Conservation (phyloP, 2,329 filamentous ascomycete genomes). For the Exophiala mesophila region DNA sequence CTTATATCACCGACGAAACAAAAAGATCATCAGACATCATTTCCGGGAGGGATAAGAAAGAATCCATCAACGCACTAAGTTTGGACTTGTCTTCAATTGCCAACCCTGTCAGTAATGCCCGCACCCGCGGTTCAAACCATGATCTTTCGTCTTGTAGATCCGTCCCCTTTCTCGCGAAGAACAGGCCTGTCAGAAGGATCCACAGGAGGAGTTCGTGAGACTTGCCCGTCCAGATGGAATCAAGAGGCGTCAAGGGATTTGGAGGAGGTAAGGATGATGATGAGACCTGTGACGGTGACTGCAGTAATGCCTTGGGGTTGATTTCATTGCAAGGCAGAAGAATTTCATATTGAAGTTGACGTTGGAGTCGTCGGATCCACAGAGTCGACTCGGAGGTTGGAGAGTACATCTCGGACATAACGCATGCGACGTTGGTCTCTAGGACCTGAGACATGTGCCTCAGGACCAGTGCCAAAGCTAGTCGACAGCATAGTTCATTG, state of each 20-base stretch:
- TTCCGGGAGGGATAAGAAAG: constrained; percentile 9
- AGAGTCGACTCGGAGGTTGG: neutral
- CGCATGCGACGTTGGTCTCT: neutral
- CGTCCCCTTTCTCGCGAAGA: neutral
- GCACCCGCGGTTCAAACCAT: constrained; percentile 8
- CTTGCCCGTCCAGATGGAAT: constrained; percentile 9
- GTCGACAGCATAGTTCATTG: constrained; percentile 11
- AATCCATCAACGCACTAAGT: constrained; percentile 3
- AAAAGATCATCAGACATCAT: constrained; percentile 2
- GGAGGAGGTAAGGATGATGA: neutral
- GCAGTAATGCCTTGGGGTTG: neutral
- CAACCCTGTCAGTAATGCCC: constrained; percentile 3
- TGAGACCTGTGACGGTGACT: neutral
- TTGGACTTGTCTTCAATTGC: constrained; percentile 2
- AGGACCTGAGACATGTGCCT: constrained; percentile 1
- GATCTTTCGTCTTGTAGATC: constrained; percentile 3
- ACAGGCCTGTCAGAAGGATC: constrained; percentile 11
- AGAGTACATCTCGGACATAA: neutral
- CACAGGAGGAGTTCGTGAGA: constrained; percentile 11
- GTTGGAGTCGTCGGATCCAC: constrained; percentile 5
- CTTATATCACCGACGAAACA: too few species aligned
- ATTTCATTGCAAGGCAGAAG: constrained; percentile 10
- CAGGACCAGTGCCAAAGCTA: constrained; percentile 8
- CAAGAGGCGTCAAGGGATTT: neutral
- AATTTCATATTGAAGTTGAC: constrained; percentile 14